These are phyloP conservation scores for Litchi chinensis DNA, from an alignment of 345 rosid genomes.

Conservation along the genomic window DNA sequence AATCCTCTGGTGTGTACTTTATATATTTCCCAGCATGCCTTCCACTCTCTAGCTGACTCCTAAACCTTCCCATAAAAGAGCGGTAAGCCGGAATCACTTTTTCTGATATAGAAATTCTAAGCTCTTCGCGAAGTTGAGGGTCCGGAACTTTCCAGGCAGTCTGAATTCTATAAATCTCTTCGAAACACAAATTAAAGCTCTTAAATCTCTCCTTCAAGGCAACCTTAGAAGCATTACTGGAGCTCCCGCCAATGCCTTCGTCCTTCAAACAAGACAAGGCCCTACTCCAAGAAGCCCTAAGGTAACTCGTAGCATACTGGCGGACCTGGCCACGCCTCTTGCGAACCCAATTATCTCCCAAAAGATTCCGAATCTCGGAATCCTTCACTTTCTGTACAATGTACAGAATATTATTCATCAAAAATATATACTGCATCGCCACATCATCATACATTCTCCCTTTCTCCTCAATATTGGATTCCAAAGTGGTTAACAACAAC, in stretches of 20 bases:
- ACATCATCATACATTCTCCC: slow-evolving; percentile 78
- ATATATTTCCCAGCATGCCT: slow-evolving; percentile 90
- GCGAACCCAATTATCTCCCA: slow-evolving; percentile 96
- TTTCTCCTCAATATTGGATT: slow-evolving; percentile 87
- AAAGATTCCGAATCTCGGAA: slow-evolving; percentile 74
- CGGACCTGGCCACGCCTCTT: slow-evolving; percentile 80
- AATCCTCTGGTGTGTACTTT: slow-evolving; percentile 89
- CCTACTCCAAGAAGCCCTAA: slow-evolving; percentile 87
- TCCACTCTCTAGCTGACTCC: slow-evolving; percentile 77
- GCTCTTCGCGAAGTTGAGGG: slow-evolving; percentile 93
- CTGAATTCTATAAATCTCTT: slow-evolving; percentile 84
- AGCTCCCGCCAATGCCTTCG: slow-evolving; percentile 70
- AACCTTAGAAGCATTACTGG: slow-evolving; percentile 71
- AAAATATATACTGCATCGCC: slow-evolving; percentile 71
- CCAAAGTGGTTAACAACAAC: slow-evolving; percentile 58
- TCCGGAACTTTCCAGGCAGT: slow-evolving; percentile 97
- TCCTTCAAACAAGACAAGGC: slow-evolving; percentile 81
- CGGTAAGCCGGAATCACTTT: slow-evolving; percentile 90
- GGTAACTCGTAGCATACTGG: slow-evolving; percentile 85
- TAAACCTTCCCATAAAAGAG: slow-evolving; percentile 83
- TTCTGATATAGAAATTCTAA: slow-evolving; percentile 87
- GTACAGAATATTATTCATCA: slow-evolving; percentile 89
- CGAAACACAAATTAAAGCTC: slow-evolving; percentile 85
- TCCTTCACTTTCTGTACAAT: slow-evolving; percentile 89
- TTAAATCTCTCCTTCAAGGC: slow-evolving; percentile 87